Base-by-base conservation (phyloP, 1,284 basidiomycete genomes). In the Leccinum fallax region DNA sequence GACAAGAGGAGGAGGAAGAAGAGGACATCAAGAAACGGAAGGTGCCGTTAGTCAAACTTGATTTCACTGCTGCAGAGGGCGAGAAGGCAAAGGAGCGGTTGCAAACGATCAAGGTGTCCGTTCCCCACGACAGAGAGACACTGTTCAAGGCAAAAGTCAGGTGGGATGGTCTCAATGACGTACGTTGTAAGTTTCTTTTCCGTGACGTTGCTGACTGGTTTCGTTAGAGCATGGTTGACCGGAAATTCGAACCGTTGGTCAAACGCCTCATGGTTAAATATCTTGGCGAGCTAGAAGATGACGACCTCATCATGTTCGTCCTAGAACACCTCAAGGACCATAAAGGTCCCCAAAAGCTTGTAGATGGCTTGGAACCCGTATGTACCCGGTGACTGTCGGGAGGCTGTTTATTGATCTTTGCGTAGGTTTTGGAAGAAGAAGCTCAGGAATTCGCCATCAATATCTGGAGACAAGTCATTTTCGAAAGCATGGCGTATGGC, bases 281-380 rank as follows among this genome's bases (percentile, higher is more conserved):
- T 68, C 84, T 96, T 4, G 94, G 94, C 61, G 93, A 95, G 70
- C 82, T 93, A 65, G 92, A 94, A 64, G 91, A 93, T 67, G 92
- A 93, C 63, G 94, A 97, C 68, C 81, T 96, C 58, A 88, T 94
- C 55, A 90, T 95, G 83, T 96, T 94, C 71, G 92, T 92, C 11
- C 78, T 95, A 16, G 94, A 95, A 72, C 93, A 95, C 74, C 77
- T 96, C 54, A 90, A 92, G 71, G 92, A 93, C 64, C 90, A 90
- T 71, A 95, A 94, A 71, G 80, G 84, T 15, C 91, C 93, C 0
- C 82, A 83, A 59, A 93, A 93, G 68, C 82, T 96, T 0, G 84
- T 94, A 9, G 94, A 95, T 68, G 93, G 92, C 15, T 78, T 97
- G 36, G 92, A 93, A 77, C 90, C 92, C 63, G 94, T 95, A 78